A percentile compares a stretch with the other conserved stretches of the same genome.
Conservation (phyloP, 805 yeast species). For the Starmera amethionina region DNA sequence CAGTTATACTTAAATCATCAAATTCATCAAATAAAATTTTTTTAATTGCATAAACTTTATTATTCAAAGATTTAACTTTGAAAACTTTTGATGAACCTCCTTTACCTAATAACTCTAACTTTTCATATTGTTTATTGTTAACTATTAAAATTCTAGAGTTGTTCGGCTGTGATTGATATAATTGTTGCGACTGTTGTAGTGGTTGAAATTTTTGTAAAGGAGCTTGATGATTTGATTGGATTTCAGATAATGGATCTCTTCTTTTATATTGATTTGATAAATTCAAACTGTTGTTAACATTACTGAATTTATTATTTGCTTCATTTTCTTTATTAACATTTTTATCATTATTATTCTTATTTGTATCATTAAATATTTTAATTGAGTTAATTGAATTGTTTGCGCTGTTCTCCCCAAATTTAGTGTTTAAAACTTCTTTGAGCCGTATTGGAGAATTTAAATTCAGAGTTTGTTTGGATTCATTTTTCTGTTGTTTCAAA, state of each 20-base stretch:
- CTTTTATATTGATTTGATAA: background rate
- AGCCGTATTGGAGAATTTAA: slow-evolving; percentile 15
- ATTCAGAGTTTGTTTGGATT: slow-evolving; percentile 16
- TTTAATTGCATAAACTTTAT: slow-evolving; percentile 67
- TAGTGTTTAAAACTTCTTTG: slow-evolving; percentile 11
- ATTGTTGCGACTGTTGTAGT: slow-evolving; percentile 7
- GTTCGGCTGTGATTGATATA: slow-evolving; percentile 12
- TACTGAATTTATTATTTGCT: background rate
- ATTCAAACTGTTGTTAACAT: background rate
- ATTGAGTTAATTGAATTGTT: no score
- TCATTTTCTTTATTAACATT: slow-evolving; percentile 5
- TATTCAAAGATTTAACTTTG: slow-evolving; percentile 52
- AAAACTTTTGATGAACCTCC: slow-evolving; percentile 93
- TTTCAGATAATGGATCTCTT: slow-evolving; percentile 6
- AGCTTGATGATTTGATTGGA: slow-evolving; percentile 1
- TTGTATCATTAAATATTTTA: slow-evolving; percentile 8
- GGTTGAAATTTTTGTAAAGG: slow-evolving; percentile 1
- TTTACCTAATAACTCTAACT: slow-evolving; percentile 71
- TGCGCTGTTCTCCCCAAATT: slow-evolving; percentile 7
- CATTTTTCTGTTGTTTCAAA: slow-evolving; percentile 26
- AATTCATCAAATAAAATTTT: slow-evolving; percentile 73
- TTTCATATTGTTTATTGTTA: slow-evolving; percentile 59
- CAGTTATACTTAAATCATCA: slow-evolving; percentile 62
- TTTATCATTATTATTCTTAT: slow-evolving; percentile 3
- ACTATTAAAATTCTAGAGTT: slow-evolving; percentile 25